Base-by-base conservation (phyloP, 148 eudicot genomes). In the Rhododendron ferrugineum region DNA sequence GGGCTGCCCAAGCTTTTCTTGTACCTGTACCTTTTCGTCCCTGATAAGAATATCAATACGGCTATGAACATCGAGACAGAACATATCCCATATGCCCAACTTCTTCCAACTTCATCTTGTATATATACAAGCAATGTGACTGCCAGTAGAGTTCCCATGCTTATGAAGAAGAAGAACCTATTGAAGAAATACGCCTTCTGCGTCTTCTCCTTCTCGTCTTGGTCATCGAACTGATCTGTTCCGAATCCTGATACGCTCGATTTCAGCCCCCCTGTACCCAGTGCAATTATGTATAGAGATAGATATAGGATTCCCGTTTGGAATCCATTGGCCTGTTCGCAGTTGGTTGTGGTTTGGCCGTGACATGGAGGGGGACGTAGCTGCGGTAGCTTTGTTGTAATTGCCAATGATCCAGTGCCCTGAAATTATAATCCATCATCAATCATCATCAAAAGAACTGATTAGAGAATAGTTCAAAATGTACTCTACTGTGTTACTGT, bases 131-230 rank as follows among this genome's bases (percentile, higher is more conserved):
- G 89, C 62, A 96, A 93, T 0, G 99, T 96, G 40, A 96, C 99
- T 0, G 98, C 99, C 87, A 89, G 64, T 23, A 96, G 36, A 23
- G 98, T 90, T 36, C 99, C 99, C n/a, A 92, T 80, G 87, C 95
- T 93, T 9, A 96, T 94, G 91, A 94, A 94, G 90, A 96, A 96
- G 90, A 95, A 95, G 89, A 96, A 96, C 81, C 99, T 87, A 74
- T 94, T 92, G 86, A 96, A 96, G 90, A 96, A 96, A n/a, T 88
- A 93, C 0, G 95, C 93, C 99, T 91, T 96, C 78, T 94, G 95
- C 0, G 95, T 88, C 54, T 87, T 92, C 62, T 96, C 99, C 68
- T 87, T 90, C 64, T 91, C 93, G 22, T 96, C 95, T 32, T 90
- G 90, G 37, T 91, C 94, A 47, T 93, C 94, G 44, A 93, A 93